Evolutionary conservation across 2,329 filamentous ascomycete species (phyloP).

Genomic region (Thelonectria blattea): DNA sequence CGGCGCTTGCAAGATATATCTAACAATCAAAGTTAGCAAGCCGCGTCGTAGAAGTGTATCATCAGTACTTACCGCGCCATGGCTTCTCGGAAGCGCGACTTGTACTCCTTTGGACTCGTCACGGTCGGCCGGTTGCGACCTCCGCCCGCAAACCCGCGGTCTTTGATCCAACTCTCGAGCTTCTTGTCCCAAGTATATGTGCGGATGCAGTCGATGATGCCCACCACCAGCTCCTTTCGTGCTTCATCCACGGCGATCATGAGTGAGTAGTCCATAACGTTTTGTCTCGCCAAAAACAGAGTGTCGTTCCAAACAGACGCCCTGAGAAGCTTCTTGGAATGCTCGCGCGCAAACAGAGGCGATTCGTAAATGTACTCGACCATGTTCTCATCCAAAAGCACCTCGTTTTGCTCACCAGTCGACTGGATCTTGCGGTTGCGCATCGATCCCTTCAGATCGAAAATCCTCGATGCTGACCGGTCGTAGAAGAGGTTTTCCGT

Average conservation of each 20-base stretch:
- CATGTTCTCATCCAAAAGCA: slow-evolving; percentile 97
- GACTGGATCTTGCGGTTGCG: slow-evolving; percentile 96
- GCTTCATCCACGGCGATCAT: slow-evolving; percentile 98
- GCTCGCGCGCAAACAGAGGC: slow-evolving; percentile 91
- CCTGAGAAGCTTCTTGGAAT: slow-evolving; percentile 91
- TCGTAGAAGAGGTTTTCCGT: slow-evolving; percentile 99
- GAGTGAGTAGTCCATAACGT: slow-evolving; percentile 98
- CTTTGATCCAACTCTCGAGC: slow-evolving; percentile 99
- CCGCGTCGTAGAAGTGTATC: background rate
- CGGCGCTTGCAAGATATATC: slow-evolving; percentile 76
- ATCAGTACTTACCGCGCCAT: slow-evolving; percentile 80
- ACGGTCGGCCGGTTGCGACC: slow-evolving; percentile 89
- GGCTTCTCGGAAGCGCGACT: slow-evolving; percentile 91
- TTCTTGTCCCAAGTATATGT: slow-evolving; percentile 99
- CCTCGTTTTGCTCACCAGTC: slow-evolving; percentile 94
- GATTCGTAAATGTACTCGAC: slow-evolving; percentile 99
- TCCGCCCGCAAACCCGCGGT: slow-evolving; percentile 80
- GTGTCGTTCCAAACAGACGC: slow-evolving; percentile 98
- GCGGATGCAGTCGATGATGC: slow-evolving; percentile 97
- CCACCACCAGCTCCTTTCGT: slow-evolving; percentile 89
- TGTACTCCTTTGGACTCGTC: slow-evolving; percentile 96
- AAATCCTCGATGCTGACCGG: slow-evolving; percentile 84
- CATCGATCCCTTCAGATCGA: slow-evolving; percentile 98
- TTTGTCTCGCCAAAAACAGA: slow-evolving; percentile 89
- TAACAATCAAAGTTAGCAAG: slow-evolving; percentile 34